Conservation (phyloP, 2,329 filamentous ascomycete genomes). For the Paraconiothyrium sp. region DNA sequence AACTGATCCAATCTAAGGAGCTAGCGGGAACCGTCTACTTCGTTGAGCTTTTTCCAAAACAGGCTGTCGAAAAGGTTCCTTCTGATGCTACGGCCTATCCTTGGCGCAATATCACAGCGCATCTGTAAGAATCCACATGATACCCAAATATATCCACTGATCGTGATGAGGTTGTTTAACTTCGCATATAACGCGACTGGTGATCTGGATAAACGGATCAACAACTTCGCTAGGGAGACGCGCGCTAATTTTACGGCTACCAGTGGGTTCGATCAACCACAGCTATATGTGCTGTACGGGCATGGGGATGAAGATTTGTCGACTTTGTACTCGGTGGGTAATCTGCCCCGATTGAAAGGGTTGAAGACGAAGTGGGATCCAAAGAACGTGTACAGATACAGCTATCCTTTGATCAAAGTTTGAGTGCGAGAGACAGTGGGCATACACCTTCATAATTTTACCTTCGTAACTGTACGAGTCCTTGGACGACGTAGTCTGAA, state of each 20-base stretch:
- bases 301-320: too few relatives aligned
- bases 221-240: background rate
- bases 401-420: too few relatives aligned
- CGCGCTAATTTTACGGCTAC: slow-evolving; percentile 6
- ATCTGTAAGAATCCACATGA: slow-evolving; percentile 1
- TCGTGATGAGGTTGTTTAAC: slow-evolving; percentile 1
- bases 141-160: background rate
- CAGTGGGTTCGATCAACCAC: background rate
- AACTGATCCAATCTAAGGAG: slow-evolving; percentile 5
- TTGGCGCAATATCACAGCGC: slow-evolving; percentile 15
- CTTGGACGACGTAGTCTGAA: too few relatives aligned
- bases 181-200: background rate
- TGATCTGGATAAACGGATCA: background rate
- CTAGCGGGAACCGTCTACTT: slow-evolving; percentile 13
- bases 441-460: too few relatives aligned
- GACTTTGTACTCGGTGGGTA: too few relatives aligned
- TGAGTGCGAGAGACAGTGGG: too few relatives aligned
- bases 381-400: too few relatives aligned
- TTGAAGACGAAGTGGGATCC: too few relatives aligned
- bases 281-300: too few relatives aligned
- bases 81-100: slow-evolving; percentile 10
- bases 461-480: too few relatives aligned
- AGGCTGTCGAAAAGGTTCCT: slow-evolving; percentile 8
- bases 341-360: too few relatives aligned
- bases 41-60: slow-evolving; percentile 16